Evolutionary conservation across 331 rosid species (phyloP).

Genomic region (Spiraea crenata): DNA sequence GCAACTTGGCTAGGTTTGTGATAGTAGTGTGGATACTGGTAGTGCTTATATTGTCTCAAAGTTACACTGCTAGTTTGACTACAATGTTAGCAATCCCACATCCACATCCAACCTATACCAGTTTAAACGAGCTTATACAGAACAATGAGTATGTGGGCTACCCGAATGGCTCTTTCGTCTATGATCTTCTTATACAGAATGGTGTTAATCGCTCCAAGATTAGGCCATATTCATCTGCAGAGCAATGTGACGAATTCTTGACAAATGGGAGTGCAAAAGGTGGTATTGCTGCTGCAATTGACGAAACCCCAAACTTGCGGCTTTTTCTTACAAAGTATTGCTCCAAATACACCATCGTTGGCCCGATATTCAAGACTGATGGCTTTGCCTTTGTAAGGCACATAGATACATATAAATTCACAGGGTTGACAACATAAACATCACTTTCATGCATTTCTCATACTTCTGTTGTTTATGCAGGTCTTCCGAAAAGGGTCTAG

Average conservation of each 20-base stretch:
- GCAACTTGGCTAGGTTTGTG: slow-evolving; percentile 35
- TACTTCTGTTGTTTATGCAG: slow-evolving; percentile 12
- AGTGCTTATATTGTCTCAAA: slow-evolving; percentile 39
- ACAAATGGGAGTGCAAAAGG: slow-evolving; percentile 15
- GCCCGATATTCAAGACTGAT: slow-evolving; percentile 26
- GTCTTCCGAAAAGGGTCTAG: slow-evolving; percentile 53
- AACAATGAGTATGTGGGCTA: slow-evolving; percentile 27
- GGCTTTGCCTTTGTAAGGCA: slow-evolving; percentile 46
- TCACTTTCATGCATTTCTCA: not conserved
- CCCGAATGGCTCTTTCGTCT: slow-evolving; percentile 22
- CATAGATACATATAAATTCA: not conserved
- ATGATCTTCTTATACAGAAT: not conserved
- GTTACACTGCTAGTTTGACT: slow-evolving; percentile 42
- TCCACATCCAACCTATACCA: slow-evolving; percentile 12
- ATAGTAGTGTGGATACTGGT: slow-evolving; percentile 42
- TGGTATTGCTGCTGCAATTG: slow-evolving; percentile 35
- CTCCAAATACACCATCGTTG: slow-evolving; percentile 35
- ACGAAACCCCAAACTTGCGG: slow-evolving; percentile 31
- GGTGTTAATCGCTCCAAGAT: slow-evolving; percentile 11
- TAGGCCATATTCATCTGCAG: not conserved
- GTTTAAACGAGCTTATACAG: slow-evolving; percentile 11
- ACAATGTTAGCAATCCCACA: slow-evolving; percentile 31
- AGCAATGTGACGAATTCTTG: slow-evolving; percentile 19
- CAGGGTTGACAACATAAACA: not conserved
- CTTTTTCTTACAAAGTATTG: slow-evolving; percentile 31